phyloP scores from a whole-genome alignment of 2,329 filamentous ascomycete species.

The Juglanconis oblonga region DNA sequence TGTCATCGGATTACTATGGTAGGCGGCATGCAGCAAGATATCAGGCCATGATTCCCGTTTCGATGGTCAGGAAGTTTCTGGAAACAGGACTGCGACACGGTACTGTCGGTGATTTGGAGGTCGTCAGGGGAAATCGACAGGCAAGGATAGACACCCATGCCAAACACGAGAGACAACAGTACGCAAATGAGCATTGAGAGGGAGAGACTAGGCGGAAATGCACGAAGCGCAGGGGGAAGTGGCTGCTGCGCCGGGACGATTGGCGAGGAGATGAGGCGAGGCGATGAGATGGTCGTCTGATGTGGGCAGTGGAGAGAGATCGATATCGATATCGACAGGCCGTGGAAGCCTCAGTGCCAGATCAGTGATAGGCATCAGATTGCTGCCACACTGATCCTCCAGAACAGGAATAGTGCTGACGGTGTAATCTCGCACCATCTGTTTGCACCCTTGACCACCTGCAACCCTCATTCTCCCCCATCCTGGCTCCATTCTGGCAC shows the following conservation, averaged over 20 bases:
- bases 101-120: not conserved
- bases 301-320: not conserved
- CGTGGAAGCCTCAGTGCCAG: not conserved
- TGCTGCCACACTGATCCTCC: not conserved
- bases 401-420: not conserved
- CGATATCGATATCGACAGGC: not conserved
- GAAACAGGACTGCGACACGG: not conserved
- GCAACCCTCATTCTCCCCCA: too few species aligned
- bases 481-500: not conserved
- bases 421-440: not conserved
- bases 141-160: not conserved
- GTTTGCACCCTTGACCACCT: not conserved
- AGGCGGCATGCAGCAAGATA: not conserved
- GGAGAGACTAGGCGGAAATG: not conserved
- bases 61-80: not conserved
- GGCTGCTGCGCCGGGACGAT: not conserved
- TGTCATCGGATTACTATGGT: not conserved
- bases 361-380: not conserved
- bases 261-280: constrained; percentile 7
- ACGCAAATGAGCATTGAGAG: not conserved
- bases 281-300: not conserved
- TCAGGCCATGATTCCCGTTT: not conserved
- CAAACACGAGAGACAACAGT: not conserved
- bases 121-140: not conserved
- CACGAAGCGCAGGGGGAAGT: not conserved